Base-by-base conservation (phyloP, 768 basidiomycete genomes). In the Pulveroboletus sp. region DNA sequence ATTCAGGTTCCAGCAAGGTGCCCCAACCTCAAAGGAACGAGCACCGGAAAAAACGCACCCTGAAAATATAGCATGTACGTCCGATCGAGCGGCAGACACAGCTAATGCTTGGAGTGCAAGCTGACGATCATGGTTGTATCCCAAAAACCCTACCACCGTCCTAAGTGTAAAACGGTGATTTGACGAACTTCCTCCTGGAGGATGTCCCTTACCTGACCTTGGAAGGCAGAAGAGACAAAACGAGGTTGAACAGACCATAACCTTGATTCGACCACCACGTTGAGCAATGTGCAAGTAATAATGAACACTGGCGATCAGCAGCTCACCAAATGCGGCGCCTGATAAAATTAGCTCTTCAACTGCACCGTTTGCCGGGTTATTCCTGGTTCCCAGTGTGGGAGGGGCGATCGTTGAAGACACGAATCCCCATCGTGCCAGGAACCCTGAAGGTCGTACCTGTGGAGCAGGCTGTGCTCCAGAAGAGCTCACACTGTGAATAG, bases 51-150 rank as follows among this genome's bases (percentile, higher is more conserved):
- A 39, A 37, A 68, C 80, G 32, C 52, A 86, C 85, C 87, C 85
- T 21, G 89, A 76, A 61, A 90, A 90, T 10, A 86, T 80, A 7
- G 81, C 72, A 69, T 92, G 89, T 2, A 86, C 81, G 54, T 91
- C 89, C 5, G 71, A 69, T 57, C 79, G 79, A 3, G 76, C 73
- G 4, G 86, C 85, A 7, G 85, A 77, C 15, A 90, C 78, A 0
- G 82, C 77, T 3, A 90, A 72, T 0, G 89, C 84, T 40, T 76
- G 77, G 18, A 91, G 70, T 0, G 85, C 89, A 0, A 86, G 70
- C 47, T 75, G 76, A 24, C 87, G 70, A 59, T 90, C 86, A 48
- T 85, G 77, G 46, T 83, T 81, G 69, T 83, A 90, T 0, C 89
- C 89, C 15, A 91, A 72, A 59, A 89, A 78, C 14, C 88, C 86